Evolutionary conservation across 1,284 basidiomycete genomes (phyloP), one percentile per base, ranked within the genome.

Genomic region (Inonotus hispidus): DNA sequence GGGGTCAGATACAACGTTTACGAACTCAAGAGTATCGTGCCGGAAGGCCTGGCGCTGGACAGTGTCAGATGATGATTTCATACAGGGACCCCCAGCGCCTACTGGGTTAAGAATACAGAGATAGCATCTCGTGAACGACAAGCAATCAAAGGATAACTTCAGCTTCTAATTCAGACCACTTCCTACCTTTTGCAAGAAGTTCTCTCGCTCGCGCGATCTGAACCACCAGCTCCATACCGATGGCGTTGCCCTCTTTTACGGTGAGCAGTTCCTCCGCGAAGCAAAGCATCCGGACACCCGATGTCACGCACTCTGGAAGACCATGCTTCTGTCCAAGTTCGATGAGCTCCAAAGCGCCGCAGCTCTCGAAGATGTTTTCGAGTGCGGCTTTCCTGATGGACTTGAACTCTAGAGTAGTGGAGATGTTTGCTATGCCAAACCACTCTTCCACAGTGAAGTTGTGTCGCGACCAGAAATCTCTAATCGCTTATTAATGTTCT

Each of bases 151-250:
- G 27, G 16, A 14, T n/a, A 32, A 52, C n/a, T 32, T 52, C 29
- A 11, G 32, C 14, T 35, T 58, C 56, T 10, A 58, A 7, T 21
- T 58, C 56, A 38, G 56, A 25, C 56, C 56, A 58, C 21, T 32
- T 37, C 5, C 16, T 21, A 11, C 58, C 58, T 49, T 45, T 52
- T 11, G 35, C 32, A 41, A 53, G 41, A 23, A 53, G 38, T 38
- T 61, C 60, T 27, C 60, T 39, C 7, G 55, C 55, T 3, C 47
- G 53, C 3, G 53, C 45, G 21, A 61, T 50, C 32, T 50, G 32
- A n/a, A 61, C 45, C 11, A 61, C 54, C 23, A 50, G 41, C 35
- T 61, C 60, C 37, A 61, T 39, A n/a, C 60, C 60, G 32, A 61
- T 25, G 8, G n/a, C 35, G n/a, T 39, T 6, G 6, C 54, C 60